Conservation (phyloP, 1,284 basidiomycete species). For the Rugosomyces carneus region DNA sequence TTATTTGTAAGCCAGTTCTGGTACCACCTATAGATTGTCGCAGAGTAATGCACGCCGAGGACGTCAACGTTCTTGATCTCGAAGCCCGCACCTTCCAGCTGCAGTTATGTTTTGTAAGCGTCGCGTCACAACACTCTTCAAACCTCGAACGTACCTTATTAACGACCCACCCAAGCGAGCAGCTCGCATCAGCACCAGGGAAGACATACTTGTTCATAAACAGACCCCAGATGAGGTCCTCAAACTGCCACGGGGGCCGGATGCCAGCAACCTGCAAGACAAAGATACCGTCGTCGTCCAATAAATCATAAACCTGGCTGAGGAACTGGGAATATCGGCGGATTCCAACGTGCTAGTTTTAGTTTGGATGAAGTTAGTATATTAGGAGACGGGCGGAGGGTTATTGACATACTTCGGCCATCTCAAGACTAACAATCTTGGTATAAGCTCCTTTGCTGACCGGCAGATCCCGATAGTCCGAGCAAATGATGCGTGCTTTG, state of each 20-base stretch:
- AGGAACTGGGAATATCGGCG: conserved; percentile 90
- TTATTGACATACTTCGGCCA: conserved; percentile 77
- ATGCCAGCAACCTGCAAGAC: conserved; percentile 96
- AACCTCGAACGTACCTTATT: conserved; percentile 31
- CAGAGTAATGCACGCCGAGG: conserved; percentile 94
- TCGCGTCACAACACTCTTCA: no score
- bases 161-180: conserved; percentile 95
- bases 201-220: conserved; percentile 98
- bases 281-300: conserved; percentile 93
- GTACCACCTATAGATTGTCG: conserved; percentile 93
- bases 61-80: conserved; percentile 97
- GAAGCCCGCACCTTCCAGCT: conserved; percentile 90
- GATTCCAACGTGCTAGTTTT: conserved; percentile 84
- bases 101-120: no score
- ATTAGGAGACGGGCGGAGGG: no score
- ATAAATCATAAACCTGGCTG: conserved; percentile 85
- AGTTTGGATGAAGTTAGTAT: not conserved
- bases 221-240: conserved; percentile 93
- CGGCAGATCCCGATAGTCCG: conserved; percentile 93
- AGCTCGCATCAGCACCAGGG: conserved; percentile 96
- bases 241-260: conserved; percentile 93
- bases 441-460: conserved; percentile 75
- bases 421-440: conserved; percentile 97
- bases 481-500: conserved; percentile 88
- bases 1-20: conserved; percentile 91